Conservation (phyloP, 2,329 filamentous ascomycete genomes). For the Cladosporium sp. region DNA sequence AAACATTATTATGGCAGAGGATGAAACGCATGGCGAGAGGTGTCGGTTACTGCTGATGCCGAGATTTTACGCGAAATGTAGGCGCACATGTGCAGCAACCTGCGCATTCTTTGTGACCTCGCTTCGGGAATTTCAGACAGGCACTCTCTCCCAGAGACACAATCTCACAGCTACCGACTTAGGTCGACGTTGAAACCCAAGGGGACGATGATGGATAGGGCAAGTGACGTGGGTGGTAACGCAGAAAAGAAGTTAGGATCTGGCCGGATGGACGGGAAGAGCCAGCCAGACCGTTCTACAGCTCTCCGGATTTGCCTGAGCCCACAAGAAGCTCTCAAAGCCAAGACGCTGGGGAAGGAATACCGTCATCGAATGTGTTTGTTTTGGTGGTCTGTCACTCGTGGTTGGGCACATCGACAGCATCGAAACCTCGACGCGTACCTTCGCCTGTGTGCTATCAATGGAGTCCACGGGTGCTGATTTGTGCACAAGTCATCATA, state of each 20-base stretch:
- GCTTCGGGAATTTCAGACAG: neutral
- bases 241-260: constrained; percentile 7
- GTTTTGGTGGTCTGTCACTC: neutral
- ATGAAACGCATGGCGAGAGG: neutral
- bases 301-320: constrained; percentile 1
- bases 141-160: neutral
- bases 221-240: constrained; percentile 13
- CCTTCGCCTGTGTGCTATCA: neutral
- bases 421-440: neutral
- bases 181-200: neutral
- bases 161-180: neutral
- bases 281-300: constrained; percentile 4
- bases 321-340: neutral
- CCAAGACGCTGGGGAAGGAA: constrained; percentile 8
- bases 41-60: constrained; percentile 7
- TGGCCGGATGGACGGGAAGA: constrained; percentile 12
- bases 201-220: neutral
- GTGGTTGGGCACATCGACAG: neutral
- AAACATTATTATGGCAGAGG: neutral
- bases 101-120: neutral
- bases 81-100: neutral
- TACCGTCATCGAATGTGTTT: neutral
- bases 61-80: neutral
- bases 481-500: neutral
- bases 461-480: neutral